Evolutionary conservation across 805 yeast genomes (phyloP).

Genomic region (Wickerhamiella azymoides): DNA sequence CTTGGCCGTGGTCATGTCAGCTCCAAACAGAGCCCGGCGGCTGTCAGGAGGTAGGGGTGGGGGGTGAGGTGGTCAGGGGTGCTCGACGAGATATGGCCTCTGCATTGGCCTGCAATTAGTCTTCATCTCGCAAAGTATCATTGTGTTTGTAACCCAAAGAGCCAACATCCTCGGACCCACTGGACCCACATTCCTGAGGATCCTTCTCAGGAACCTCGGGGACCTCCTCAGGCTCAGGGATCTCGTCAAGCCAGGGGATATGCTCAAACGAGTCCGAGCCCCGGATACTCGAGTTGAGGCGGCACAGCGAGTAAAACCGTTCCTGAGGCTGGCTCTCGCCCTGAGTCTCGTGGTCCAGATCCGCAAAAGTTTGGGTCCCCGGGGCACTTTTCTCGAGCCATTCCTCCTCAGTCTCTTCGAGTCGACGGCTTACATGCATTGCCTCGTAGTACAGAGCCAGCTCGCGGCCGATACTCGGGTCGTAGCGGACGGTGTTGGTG

Average conservation of each 20-base stretch:
- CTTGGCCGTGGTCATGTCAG: no score
- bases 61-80: no score
- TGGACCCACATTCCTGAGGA: no score
- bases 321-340: background rate
- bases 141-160: no score
- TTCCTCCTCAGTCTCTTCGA: background rate
- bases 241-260: background rate
- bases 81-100: no score
- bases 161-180: no score
- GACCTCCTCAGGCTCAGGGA: background rate
- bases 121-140: no score
- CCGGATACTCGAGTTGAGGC: background rate
- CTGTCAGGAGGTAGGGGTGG: no score
- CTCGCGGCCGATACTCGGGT: background rate
- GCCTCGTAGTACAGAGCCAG: background rate
- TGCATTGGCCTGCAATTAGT: no score
- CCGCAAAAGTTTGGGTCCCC: background rate
- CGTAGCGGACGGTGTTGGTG: background rate
- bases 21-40: no score
- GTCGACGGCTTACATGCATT: background rate
- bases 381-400: no score
- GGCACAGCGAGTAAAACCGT: background rate
- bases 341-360: background rate
- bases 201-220: no score
- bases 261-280: background rate